Evolutionary conservation across 805 yeast species (phyloP).

Genomic region (Nadsonia fulvescens): DNA sequence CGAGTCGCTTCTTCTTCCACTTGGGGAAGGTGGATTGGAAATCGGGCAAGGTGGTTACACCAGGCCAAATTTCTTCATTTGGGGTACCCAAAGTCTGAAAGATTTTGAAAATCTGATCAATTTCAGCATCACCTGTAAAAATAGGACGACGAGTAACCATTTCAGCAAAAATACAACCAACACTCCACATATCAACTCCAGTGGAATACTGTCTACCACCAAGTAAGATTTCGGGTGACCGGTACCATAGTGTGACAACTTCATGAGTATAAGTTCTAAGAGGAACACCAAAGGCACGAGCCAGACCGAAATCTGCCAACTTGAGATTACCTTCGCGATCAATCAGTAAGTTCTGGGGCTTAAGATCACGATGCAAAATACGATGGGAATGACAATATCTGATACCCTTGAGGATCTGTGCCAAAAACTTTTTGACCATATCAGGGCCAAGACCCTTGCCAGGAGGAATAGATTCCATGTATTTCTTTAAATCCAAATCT

Average conservation of each 20-base stretch:
- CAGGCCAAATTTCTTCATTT: constrained; percentile 86
- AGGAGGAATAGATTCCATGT: constrained; percentile 76
- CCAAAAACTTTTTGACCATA: constrained; percentile 81
- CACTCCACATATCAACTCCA: constrained; percentile 98
- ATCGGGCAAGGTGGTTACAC: constrained; percentile 77
- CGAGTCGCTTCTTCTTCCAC: constrained; percentile 59
- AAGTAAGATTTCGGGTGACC: constrained; percentile 87
- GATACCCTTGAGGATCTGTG: constrained; percentile 78
- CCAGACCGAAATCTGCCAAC: constrained; percentile 91
- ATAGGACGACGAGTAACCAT: constrained; percentile 92
- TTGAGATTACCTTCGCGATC: constrained; percentile 81
- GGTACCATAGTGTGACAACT: constrained; percentile 93
- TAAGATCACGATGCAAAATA: constrained; percentile 69
- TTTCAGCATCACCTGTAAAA: constrained; percentile 95
- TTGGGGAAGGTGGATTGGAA: constrained; percentile 86
- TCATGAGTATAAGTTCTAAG: constrained; percentile 94
- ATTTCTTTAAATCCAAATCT: constrained; percentile 85
- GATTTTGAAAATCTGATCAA: constrained; percentile 88
- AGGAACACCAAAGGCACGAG: constrained; percentile 95
- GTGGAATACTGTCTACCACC: constrained; percentile 97
- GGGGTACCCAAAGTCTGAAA: constrained; percentile 91
- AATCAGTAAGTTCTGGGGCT: constrained; percentile 87
- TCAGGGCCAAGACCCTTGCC: constrained; percentile 56
- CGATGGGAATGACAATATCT: constrained; percentile 73
- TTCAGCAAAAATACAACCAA: constrained; percentile 94